Conservation (phyloP, 495 filamentous ascomycete species). For the Arthonia radiata region DNA sequence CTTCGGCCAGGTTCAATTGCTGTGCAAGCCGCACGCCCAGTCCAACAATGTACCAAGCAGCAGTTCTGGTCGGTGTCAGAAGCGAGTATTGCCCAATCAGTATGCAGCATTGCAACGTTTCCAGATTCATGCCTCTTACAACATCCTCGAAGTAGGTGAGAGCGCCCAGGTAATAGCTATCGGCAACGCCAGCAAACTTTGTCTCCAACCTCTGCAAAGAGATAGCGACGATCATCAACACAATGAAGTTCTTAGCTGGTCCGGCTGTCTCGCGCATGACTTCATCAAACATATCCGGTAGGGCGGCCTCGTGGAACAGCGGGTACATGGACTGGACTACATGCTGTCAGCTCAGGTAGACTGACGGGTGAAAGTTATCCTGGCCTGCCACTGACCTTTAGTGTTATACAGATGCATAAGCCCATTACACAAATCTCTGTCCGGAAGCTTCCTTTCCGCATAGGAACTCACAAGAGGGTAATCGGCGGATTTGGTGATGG, state of each 20-base stretch:
- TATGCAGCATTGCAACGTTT: conserved; percentile 69
- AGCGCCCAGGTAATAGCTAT: conserved; percentile 76
- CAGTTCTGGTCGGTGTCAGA: conserved; percentile 68
- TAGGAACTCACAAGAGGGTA: conserved; percentile 60
- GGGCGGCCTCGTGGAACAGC: conserved; percentile 57
- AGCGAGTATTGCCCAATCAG: conserved; percentile 81
- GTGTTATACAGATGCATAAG: conserved; percentile 58
- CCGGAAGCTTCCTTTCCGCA: conserved; percentile 44
- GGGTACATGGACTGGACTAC: conserved; percentile 68
- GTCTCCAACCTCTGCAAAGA: conserved; percentile 70
- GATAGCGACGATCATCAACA: conserved; percentile 76
- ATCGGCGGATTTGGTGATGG: conserved; percentile 37
- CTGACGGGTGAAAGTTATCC: conserved; percentile 1
- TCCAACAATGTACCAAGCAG: conserved; percentile 76
- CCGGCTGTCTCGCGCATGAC: conserved; percentile 42
- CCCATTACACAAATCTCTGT: conserved; percentile 35
- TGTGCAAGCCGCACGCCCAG: conserved; percentile 66
- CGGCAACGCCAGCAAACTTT: conserved; percentile 60
- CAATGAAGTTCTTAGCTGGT: conserved; percentile 59
- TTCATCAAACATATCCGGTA: conserved; percentile 48
- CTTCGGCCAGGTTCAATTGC: conserved; percentile 60
- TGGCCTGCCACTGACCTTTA: conserved; percentile 32
- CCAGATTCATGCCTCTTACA: conserved; percentile 55
- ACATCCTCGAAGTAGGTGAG: conserved; percentile 56
- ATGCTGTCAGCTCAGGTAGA: neutral